Evolutionary conservation across 2,329 filamentous ascomycete species (phyloP).

Genomic region (Clarireedia homoeocarpa): DNA sequence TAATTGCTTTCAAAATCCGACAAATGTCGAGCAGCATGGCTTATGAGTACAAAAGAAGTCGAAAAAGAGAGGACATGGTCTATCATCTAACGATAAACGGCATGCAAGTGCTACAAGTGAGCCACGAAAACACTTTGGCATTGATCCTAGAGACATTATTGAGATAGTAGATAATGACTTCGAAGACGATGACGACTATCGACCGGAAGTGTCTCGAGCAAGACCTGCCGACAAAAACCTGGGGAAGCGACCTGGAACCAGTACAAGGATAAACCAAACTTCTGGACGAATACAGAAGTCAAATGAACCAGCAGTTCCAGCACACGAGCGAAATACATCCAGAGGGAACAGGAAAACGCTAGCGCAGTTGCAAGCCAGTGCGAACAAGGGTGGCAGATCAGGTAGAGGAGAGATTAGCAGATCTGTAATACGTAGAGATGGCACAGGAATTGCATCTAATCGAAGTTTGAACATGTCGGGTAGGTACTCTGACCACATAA

Average conservation of each 20-base stretch:
- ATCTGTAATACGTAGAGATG: neutral
- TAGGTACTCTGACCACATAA: neutral
- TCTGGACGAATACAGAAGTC: neutral
- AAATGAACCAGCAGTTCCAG: neutral
- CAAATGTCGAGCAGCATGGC: neutral
- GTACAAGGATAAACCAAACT: neutral
- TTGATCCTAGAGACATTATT: neutral
- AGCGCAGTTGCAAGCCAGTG: neutral
- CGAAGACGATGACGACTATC: neutral
- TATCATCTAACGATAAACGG: no score
- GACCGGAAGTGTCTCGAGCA: neutral
- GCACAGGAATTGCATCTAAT: neutral
- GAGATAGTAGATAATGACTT: neutral
- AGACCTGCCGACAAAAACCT: no score
- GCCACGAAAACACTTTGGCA: no score
- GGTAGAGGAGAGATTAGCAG: neutral
- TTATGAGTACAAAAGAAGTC: neutral
- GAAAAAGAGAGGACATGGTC: neutral
- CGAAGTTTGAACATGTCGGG: neutral
- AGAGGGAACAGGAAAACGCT: neutral
- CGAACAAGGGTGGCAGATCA: neutral
- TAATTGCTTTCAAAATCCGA: neutral
- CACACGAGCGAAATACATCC: neutral
- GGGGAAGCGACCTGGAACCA: neutral
- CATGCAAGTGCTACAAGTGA: no score